phyloP scores from a whole-genome alignment of 179 eudicot species.

The Drosera spatulata region DNA sequence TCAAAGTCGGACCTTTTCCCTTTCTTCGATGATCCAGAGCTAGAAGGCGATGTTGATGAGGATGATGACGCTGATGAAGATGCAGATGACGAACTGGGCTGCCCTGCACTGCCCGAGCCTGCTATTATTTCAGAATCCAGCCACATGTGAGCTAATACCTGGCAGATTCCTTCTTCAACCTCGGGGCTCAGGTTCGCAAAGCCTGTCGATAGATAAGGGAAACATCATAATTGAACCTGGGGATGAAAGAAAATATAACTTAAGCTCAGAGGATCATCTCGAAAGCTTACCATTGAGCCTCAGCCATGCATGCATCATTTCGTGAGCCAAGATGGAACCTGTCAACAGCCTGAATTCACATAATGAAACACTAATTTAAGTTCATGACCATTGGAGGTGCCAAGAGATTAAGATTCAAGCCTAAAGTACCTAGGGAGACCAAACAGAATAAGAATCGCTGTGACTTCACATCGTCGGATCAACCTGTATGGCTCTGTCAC shows the following conservation, averaged over 20 bases:
- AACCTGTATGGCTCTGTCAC: slow-evolving; percentile 78
- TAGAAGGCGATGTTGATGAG: slow-evolving; percentile 27
- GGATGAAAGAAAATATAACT: too few relatives aligned
- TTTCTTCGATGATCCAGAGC: slow-evolving; percentile 65
- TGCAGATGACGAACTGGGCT: slow-evolving; percentile 24
- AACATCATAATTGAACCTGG: too few relatives aligned
- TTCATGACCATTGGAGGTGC: not conserved
- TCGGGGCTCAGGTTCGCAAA: slow-evolving; percentile 78
- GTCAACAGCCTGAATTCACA: slow-evolving; percentile 56
- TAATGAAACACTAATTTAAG: not conserved
- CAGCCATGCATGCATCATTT: slow-evolving; percentile 99
- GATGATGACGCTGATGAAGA: slow-evolving; percentile 44
- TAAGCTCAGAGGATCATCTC: too few relatives aligned
- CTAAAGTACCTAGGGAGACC: slow-evolving; percentile 82
- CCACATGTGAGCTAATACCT: slow-evolving; percentile 99
- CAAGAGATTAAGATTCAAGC: not conserved
- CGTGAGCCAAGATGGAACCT: slow-evolving; percentile 95
- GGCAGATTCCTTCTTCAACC: slow-evolving; percentile 99
- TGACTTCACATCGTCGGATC: slow-evolving; percentile 81
- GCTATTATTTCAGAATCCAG: slow-evolving; percentile 88
- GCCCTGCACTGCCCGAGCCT: slow-evolving; percentile 43
- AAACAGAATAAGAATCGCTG: slow-evolving; percentile 81
- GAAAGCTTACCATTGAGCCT: slow-evolving; percentile 58
- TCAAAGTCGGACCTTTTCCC: slow-evolving; percentile 86
- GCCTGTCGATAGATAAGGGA: slow-evolving; percentile 17